A percentile compares a stretch with the other conserved stretches of the same genome.
phyloP scores from a whole-genome alignment of 768 basidiomycete genomes.

The Rhodosporidiobolus odoratus region DNA sequence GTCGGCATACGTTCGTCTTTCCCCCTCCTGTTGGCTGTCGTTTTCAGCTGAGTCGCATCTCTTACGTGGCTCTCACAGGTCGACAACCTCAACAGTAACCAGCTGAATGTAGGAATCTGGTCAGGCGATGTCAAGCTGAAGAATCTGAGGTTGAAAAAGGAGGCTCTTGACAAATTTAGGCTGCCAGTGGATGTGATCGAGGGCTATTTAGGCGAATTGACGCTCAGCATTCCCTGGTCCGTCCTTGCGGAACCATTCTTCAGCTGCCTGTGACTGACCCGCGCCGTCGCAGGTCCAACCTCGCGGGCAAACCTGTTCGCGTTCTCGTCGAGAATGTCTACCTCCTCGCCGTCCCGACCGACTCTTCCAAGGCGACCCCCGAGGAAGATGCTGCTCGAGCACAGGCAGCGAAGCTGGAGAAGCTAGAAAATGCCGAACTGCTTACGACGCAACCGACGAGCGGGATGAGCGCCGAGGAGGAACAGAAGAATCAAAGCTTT shows the following conservation, averaged over 20 bases:
- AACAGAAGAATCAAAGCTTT: slow-evolving; percentile 75
- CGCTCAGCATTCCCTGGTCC: slow-evolving; percentile 75
- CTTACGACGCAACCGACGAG: slow-evolving; percentile 45
- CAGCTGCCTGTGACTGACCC: not conserved
- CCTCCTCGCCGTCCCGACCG: slow-evolving; percentile 80
- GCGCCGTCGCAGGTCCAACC: slow-evolving; percentile 52
- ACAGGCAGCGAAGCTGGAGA: slow-evolving; percentile 81
- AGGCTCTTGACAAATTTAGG: slow-evolving; percentile 88
- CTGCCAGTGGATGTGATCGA: slow-evolving; percentile 91
- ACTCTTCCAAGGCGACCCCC: slow-evolving; percentile 50
- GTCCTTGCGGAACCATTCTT: not conserved
- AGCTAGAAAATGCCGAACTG: slow-evolving; percentile 79
- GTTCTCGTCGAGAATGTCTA: slow-evolving; percentile 89
- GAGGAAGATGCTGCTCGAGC: slow-evolving; percentile 77
- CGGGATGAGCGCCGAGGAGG: slow-evolving; percentile 46
- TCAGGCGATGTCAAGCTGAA: slow-evolving; percentile 58
- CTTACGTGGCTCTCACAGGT: slow-evolving; percentile 58
- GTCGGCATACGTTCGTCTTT: slow-evolving; percentile 16
- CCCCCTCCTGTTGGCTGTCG: slow-evolving; percentile 65
- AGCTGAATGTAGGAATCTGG: slow-evolving; percentile 87
- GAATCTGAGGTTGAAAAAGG: slow-evolving; percentile 81
- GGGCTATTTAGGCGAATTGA: slow-evolving; percentile 81
- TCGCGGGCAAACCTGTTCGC: slow-evolving; percentile 84
- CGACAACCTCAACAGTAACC: slow-evolving; percentile 88
- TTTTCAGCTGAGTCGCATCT: slow-evolving; percentile 56